These are phyloP conservation scores for Pelargonium citronellum DNA, from an alignment of 441 rosid genomes.

Conservation along the genomic window DNA sequence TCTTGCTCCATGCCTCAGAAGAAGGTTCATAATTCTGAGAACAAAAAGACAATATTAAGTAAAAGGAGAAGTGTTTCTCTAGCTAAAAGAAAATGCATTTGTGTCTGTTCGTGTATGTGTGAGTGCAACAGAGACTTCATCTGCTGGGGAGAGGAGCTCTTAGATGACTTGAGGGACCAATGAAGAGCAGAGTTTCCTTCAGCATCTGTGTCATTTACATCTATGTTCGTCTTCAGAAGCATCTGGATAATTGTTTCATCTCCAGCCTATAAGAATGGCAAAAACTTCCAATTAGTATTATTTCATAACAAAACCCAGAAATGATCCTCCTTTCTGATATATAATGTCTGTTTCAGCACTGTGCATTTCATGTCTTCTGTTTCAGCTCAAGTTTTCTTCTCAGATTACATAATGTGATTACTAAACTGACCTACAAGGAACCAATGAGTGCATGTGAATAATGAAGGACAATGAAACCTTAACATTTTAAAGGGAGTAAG, in stretches of 20 bases:
- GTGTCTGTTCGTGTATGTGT: conserved; percentile 9
- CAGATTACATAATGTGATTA: background rate
- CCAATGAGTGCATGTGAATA: background rate
- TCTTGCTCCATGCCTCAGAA: conserved; percentile 56
- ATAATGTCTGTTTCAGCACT: no score
- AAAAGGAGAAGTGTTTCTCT: background rate
- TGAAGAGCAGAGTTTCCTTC: conserved; percentile 75
- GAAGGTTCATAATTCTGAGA: conserved; percentile 57
- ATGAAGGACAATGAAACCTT: background rate
- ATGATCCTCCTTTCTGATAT: background rate
- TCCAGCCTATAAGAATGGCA: conserved; percentile 44
- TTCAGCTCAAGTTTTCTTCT: background rate
- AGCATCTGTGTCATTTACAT: conserved; percentile 57
- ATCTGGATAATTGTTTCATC: conserved; percentile 63
- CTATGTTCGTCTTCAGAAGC: conserved; percentile 52
- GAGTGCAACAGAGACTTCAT: conserved; percentile 40
- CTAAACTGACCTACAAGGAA: background rate
- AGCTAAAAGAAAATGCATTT: background rate
- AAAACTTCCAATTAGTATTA: conserved; percentile 5
- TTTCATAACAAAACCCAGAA: conserved; percentile 11
- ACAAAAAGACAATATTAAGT: conserved; percentile 18
- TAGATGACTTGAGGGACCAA: conserved; percentile 55
- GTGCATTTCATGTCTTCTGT: background rate
- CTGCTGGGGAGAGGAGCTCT: conserved; percentile 50
- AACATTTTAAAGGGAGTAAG: no score